Base-by-base conservation (phyloP, 345 rosid species). In the Atalantia buxifolia region DNA sequence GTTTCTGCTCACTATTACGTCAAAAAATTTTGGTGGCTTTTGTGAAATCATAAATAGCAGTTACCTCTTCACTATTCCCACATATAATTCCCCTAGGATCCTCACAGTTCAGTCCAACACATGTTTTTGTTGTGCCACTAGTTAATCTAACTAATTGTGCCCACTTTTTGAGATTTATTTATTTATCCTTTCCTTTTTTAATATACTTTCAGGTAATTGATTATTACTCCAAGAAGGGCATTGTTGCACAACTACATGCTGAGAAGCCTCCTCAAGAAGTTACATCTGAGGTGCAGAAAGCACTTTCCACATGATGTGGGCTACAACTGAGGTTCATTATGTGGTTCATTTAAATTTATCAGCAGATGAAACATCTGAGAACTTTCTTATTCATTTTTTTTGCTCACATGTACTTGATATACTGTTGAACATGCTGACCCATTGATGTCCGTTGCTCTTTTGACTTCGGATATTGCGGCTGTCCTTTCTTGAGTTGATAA, bases 191-290 rank as follows among this genome's bases (percentile, higher is more conserved):
- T 19, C 7, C 57, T 24, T 59, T 66, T 21, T 16, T 66, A 5
- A 31, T 67, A 50, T 30, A 77, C 82, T 73, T 79, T 82, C 85
- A 93, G 99, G 97, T 95, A 12, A 89, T 93, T 72, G 91, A 87
- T 59, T 93, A 95, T 80, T 95, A 95, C 33, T 86, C 87, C 56
- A 87, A 92, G 79, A 93, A 89, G 86, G 88, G 97, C 24, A 74
- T 81, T 74, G 85, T 92, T 48, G 95, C 88, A 35, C 83, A 93
- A 66, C 90, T 95, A 78, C 95, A 80, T 27, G 99, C 98, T 0
- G 97, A 90, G 87, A 95, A 95, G 83, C 81, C 94, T 25, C 97
- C 93, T 0, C 82, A 88, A 80, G 93, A 90, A 69, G 98, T 97
- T 70, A 89, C 93, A 0, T 57, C 79, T 9, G 98, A 84, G 88